Base-by-base conservation (phyloP, 805 yeast genomes). In the Ogataea chonburiensis region DNA sequence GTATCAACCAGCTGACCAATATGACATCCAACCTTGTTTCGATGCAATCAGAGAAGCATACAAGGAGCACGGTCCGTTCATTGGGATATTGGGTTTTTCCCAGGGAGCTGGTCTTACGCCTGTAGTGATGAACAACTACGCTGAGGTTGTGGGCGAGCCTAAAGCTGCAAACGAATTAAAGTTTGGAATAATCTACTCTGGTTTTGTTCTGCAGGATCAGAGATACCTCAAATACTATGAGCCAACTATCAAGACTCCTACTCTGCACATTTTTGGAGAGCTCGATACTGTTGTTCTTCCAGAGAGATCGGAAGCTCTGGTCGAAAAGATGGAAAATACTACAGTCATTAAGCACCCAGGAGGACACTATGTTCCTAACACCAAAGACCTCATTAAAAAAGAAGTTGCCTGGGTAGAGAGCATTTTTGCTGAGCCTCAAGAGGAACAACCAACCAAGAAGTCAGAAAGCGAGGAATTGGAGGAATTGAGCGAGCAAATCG, bases 361-460 rank as follows among this genome's bases (percentile, higher is more conserved):
- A 43, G 97, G 98, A 2, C 98, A 91, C 56, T 88, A 84, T 64
- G 96, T 91, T 30, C 98, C 98, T 18, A 87, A 86, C 61, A 81
- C 88, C 32, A 85, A 84, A 59, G 61, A 55, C 25, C 40, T 61
- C 16, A 25, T 63, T 12, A 56, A 51, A 23, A 56, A 50, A 24
- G 61, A 59, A 45, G 49, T 61, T 32, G 63, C 60, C 1, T 63
- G 67, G 67, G 52, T 63, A 13, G 54, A 49, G 24, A 42, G 42
- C 27, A 52, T 46, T 8, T 36, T 60, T 14, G 50, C 47, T 17
- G 48, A 38, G 15, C 43, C 39, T 1, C 38, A 35, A 14, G 50
- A 37, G 9, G 35, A 22, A 14, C 28, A n/a, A 13, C 17, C 30
- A 9, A 10, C 28, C 8, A 34, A 33, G 7, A 17, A 31, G 18